Conservation (phyloP, 148 eudicot genomes). For the Rhododendron simsii region DNA sequence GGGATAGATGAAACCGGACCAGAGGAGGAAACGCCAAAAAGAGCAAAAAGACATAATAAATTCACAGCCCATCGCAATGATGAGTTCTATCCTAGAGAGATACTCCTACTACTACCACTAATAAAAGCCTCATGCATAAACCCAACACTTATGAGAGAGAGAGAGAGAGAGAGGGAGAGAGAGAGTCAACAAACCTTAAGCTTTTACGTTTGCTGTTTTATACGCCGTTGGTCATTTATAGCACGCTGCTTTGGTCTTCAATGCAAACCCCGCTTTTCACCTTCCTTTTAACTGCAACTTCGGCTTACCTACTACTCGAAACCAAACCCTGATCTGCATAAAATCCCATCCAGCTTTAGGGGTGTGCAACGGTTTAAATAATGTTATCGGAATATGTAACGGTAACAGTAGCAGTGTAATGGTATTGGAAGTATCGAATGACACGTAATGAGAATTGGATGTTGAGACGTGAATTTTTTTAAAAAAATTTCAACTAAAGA, state of each 20-base stretch:
- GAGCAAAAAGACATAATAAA: background rate
- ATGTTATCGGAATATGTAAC: too few species aligned
- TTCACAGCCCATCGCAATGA: constrained; percentile 1
- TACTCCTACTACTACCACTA: background rate
- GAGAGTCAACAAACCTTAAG: constrained; percentile 7
- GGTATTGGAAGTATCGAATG: too few species aligned
- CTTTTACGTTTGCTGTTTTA: constrained; percentile 1
- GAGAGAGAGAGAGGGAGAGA: constrained; percentile 13
- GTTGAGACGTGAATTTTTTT: background rate
- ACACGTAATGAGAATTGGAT: background rate
- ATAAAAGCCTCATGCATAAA: background rate
- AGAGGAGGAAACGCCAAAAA: constrained; percentile 10
- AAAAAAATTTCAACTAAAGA: too few species aligned
- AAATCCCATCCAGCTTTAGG: background rate
- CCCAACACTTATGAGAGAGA: background rate
- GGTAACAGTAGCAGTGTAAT: background rate
- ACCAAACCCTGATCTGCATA: background rate
- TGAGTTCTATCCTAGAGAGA: background rate
- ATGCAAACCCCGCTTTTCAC: constrained; percentile 3
- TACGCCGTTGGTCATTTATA: constrained; percentile 9
- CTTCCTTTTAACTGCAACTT: background rate
- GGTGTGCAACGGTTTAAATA: background rate
- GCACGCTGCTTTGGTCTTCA: constrained; percentile 10
- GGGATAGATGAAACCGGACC: too few species aligned
- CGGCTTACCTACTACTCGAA: background rate